Evolutionary conservation across 352 stramenopile species (phyloP), one percentile per base, ranked within the genome.

Genomic region (Nannochloropsis limnetica): DNA sequence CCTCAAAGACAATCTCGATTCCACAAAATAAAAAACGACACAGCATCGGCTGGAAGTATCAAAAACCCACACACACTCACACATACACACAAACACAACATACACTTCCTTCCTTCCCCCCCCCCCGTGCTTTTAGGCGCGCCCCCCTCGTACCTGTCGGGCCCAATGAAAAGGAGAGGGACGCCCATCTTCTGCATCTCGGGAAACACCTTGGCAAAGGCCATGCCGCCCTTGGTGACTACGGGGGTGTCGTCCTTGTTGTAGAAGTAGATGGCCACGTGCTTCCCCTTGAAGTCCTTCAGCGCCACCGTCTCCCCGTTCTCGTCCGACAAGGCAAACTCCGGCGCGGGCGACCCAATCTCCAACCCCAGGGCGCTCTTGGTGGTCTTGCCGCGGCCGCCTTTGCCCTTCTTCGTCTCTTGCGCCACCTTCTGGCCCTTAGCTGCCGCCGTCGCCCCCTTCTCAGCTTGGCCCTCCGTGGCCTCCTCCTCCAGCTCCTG

Each of bases 221-320:
- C 61, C n/a, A 31, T 74, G 61, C 61, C 15, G 9, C n/a, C 11
- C 3, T 22, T 74, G n/a, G 5, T 74, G 61, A 74, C 61, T 15
- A 74, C n/a, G 25, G 61, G 25, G n/a, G 61, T 74, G 0, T 74
- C 61, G 11, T 74, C 61, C 61, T 74, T 74, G 61, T 74, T 74
- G n/a, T 74, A 74, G 25, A 74, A 74, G 61, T 74, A 74, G 4
- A 74, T 74, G 11, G 25, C 11, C 3, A 29, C 61, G 22, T 74
- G 61, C 61, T 74, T 74, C 8, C 4, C 61, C 25, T 29, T 25
- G 22, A 74, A 29, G 61, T 74, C 61, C 61, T 17, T 74, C 61
- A 74, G n/a, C 25, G 61, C 61, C 61, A 29, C 61, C n/a, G 25
- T 74, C n/a, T 74, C 61, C 15, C 61, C 61, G 8, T 74, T 22